phyloP scores from a whole-genome alignment of 116 monocot species.

The Dioscorea cayenensis region DNA sequence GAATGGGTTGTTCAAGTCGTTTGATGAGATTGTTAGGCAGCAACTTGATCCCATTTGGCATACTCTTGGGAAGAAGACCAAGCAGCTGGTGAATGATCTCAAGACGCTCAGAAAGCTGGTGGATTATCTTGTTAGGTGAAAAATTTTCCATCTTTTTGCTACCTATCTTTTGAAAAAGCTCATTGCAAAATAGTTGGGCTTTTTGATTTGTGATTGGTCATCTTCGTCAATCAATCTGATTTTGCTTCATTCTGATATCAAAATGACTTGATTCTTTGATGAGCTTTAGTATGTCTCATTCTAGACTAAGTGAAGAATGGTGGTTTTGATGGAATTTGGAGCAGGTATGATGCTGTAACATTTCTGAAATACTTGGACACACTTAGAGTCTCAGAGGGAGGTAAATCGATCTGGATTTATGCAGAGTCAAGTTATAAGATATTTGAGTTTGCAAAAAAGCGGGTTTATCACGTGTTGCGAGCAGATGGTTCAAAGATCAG shows the following conservation, averaged over 20 bases:
- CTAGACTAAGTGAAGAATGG: too few relatives aligned
- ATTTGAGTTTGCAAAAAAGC: conserved; percentile 87
- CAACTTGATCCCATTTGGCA: conserved; percentile 99
- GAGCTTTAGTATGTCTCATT: too few relatives aligned
- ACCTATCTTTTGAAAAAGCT: neutral
- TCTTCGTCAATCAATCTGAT: too few relatives aligned
- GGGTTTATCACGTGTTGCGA: conserved; percentile 68
- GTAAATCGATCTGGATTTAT: conserved; percentile 87
- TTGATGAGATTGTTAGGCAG: conserved; percentile 90
- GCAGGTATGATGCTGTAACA: conserved; percentile 95
- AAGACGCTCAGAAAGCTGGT: conserved; percentile 84
- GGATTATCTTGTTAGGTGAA: conserved; percentile 94
- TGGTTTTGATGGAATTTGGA: neutral
- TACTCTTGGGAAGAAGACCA: conserved; percentile 86
- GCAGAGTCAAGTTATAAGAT: conserved; percentile 95
- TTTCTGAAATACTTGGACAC: conserved; percentile 95
- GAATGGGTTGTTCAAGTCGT: conserved; percentile 97
- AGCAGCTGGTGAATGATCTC: conserved; percentile 89
- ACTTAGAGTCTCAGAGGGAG: conserved; percentile 86
- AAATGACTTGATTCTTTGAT: too few relatives aligned
- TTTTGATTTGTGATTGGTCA: neutral
- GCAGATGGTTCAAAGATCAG: conserved; percentile 51
- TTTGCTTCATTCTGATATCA: too few relatives aligned
- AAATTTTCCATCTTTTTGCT: neutral
- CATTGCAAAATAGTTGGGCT: neutral